A percentile compares a stretch with the other conserved stretches of the same genome.
These are phyloP conservation scores for Sclerospora graminicola DNA, from an alignment of 352 stramenopile species.

Conservation along the genomic window DNA sequence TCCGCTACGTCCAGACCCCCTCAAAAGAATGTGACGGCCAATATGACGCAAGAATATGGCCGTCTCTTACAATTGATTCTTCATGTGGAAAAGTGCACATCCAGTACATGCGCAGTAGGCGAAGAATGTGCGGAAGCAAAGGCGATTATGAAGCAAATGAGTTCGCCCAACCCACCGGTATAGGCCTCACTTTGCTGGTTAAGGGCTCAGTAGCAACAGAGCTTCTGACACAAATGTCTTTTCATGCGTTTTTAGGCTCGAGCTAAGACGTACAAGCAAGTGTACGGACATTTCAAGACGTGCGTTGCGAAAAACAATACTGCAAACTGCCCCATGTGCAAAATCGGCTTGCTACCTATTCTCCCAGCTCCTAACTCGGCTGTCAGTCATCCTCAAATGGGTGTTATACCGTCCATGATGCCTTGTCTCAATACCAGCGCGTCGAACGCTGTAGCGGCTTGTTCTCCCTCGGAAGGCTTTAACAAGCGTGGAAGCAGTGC, in stretches of 20 bases:
- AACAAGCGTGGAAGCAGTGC: slow-evolving; percentile 50
- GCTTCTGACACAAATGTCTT: slow-evolving; percentile 2
- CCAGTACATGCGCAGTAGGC: slow-evolving; percentile 41
- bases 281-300: slow-evolving; percentile 75
- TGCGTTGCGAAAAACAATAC: slow-evolving; percentile 76
- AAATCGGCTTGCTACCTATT: slow-evolving; percentile 63
- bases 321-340: slow-evolving; percentile 75
- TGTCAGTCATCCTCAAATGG: slow-evolving; percentile 15
- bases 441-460: slow-evolving; percentile 7
- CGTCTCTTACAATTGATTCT: slow-evolving; percentile 80
- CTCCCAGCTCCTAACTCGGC: slow-evolving; percentile 17
- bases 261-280: slow-evolving; percentile 82
- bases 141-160: slow-evolving; percentile 63
- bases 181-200: neutral
- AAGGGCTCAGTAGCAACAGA: too few species aligned
- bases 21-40: slow-evolving; percentile 40
- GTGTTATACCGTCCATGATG: slow-evolving; percentile 5
- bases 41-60: slow-evolving; percentile 73
- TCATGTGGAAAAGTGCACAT: slow-evolving; percentile 76
- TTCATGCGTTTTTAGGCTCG: slow-evolving; percentile 23
- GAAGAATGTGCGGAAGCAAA: slow-evolving; percentile 74
- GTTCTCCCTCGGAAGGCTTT: slow-evolving; percentile 28
- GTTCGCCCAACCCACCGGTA: slow-evolving; percentile 51
- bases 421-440: slow-evolving; percentile 6
- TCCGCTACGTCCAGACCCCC: slow-evolving; percentile 17